A percentile compares a stretch with the other conserved stretches of the same genome.
Evolutionary conservation across 148 eudicot genomes (phyloP).

Genomic region (Talinum fruticosum): DNA sequence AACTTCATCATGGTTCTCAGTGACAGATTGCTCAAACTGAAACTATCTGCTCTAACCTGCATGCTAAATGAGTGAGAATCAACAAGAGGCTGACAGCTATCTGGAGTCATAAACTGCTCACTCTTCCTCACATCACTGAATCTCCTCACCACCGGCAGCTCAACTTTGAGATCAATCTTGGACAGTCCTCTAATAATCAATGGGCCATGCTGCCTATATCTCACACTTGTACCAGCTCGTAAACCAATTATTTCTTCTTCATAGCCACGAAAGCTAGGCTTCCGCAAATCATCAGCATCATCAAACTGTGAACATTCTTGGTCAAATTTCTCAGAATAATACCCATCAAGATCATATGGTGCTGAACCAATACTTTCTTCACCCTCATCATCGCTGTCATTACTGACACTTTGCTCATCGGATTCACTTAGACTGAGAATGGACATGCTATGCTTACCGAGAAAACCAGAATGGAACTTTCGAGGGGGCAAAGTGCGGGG

Average conservation of each 20-base stretch:
- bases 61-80: constrained; percentile 31
- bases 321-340: constrained; percentile 51
- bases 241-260: constrained; percentile 31
- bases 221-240: constrained; percentile 8
- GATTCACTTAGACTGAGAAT: constrained; percentile 37
- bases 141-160: constrained; percentile 49
- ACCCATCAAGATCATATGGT: constrained; percentile 40
- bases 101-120: constrained; percentile 32
- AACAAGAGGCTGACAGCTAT: constrained; percentile 26
- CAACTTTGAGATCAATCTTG: constrained; percentile 45
- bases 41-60: constrained; percentile 39
- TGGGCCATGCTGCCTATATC: constrained; percentile 21
- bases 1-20: neutral
- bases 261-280: constrained; percentile 8
- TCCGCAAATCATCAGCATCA: constrained; percentile 21
- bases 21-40: neutral
- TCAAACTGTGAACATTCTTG: constrained; percentile 37
- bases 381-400: constrained; percentile 32
- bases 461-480: constrained; percentile 61
- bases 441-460: constrained; percentile 41
- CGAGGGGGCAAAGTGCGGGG: constrained; percentile 64
- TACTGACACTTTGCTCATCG: constrained; percentile 35
- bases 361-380: constrained; percentile 79
- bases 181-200: constrained; percentile 57
- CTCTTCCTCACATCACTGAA: constrained; percentile 33